phyloP scores from a whole-genome alignment of 2,329 filamentous ascomycete species.

The Penicillium sp. region DNA sequence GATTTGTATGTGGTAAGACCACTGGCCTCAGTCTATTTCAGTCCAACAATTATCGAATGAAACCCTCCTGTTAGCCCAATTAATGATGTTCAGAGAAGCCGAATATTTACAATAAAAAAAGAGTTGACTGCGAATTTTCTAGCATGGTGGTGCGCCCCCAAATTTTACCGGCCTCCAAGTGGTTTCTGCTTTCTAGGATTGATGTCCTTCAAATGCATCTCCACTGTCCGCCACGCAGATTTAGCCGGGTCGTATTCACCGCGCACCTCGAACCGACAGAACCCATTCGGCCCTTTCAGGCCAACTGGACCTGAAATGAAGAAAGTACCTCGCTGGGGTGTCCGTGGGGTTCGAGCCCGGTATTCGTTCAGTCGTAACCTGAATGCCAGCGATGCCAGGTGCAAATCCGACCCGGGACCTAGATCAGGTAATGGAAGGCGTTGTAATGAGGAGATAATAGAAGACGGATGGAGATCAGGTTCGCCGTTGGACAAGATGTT shows the following conservation, averaged over 20 bases:
- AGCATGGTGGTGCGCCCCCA: neutral
- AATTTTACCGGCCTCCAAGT: conserved; percentile 20
- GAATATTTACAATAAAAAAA: neutral
- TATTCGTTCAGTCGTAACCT: conserved; percentile 31
- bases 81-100: neutral
- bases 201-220: conserved; percentile 35
- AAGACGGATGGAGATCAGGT: conserved; percentile 27
- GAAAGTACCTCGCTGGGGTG: conserved; percentile 35
- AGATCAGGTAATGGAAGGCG: conserved; percentile 37
- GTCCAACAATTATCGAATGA: neutral
- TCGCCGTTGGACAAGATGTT: conserved; percentile 17
- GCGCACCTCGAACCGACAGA: conserved; percentile 38
- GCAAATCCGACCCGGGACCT: conserved; percentile 37
- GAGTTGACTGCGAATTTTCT: neutral
- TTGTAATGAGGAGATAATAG: conserved; percentile 35
- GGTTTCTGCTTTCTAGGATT: conserved; percentile 30
- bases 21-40: neutral
- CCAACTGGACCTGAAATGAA: conserved; percentile 38
- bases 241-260: conserved; percentile 39
- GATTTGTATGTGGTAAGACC: neutral
- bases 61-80: neutral
- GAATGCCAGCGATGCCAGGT: conserved; percentile 36
- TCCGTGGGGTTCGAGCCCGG: conserved; percentile 18
- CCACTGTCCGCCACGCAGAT: conserved; percentile 32
- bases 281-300: conserved; percentile 34